A percentile compares a stretch with the other conserved stretches of the same genome.
phyloP scores from a whole-genome alignment of 2,329 filamentous ascomycete genomes.

The Cercospora sp. region DNA sequence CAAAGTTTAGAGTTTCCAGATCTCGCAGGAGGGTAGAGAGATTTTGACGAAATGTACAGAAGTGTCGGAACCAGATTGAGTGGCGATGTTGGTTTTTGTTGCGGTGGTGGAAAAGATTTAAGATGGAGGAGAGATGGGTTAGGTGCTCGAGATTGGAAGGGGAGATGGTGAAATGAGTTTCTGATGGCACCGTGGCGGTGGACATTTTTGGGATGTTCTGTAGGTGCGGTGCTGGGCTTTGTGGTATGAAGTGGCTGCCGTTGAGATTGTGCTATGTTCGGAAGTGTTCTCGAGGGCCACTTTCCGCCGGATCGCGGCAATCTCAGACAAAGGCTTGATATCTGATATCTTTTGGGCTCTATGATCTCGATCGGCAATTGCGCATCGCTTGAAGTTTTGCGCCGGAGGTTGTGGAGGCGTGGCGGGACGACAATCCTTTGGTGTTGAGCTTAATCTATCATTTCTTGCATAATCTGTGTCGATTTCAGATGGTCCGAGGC shows the following conservation, averaged over 20 bases:
- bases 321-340: neutral
- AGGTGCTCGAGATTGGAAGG: constrained; percentile 4
- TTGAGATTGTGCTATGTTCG: neutral
- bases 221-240: too few relatives aligned
- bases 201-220: neutral
- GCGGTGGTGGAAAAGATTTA: constrained; percentile 74
- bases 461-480: neutral
- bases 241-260: neutral
- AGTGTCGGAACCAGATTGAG: constrained; percentile 76
- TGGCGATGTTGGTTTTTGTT: constrained; percentile 89
- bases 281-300: too few relatives aligned
- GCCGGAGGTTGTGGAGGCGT: constrained; percentile 6
- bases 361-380: neutral
- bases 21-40: constrained; percentile 55
- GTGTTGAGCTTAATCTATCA: neutral
- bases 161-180: constrained; percentile 12
- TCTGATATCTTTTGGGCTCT: neutral
- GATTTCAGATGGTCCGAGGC: neutral
- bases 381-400: neutral
- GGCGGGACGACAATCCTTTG: neutral
- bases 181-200: constrained; percentile 10
- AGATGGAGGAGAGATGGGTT: constrained; percentile 52
- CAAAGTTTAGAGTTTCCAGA: constrained; percentile 27
- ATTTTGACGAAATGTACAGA: constrained; percentile 70
- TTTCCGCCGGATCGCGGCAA: too few relatives aligned